A percentile compares a stretch with the other conserved stretches of the same genome.
Conservation (phyloP, 768 basidiomycete genomes). For the Suillus clintonianus region DNA sequence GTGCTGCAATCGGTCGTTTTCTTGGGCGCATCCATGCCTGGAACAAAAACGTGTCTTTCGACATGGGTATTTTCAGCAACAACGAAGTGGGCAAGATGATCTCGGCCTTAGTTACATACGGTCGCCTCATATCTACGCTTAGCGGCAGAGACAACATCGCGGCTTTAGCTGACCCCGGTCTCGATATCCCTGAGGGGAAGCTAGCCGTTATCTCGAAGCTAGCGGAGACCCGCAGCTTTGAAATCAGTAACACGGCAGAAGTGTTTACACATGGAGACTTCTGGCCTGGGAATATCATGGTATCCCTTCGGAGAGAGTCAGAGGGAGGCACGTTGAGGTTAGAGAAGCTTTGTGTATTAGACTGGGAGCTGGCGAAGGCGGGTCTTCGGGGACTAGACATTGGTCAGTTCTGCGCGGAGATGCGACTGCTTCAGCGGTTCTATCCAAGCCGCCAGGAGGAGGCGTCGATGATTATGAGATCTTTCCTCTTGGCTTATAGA, state of each 20-base stretch:
- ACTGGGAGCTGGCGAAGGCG: slow-evolving; percentile 66
- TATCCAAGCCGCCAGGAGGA: slow-evolving; percentile 40
- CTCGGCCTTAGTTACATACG: slow-evolving; percentile 45
- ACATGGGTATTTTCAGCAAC: slow-evolving; percentile 40
- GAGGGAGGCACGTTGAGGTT: slow-evolving; percentile 30
- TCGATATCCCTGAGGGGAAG: slow-evolving; percentile 39
- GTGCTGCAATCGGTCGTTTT: slow-evolving; percentile 55
- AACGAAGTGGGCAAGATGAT: slow-evolving; percentile 44
- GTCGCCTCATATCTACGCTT: slow-evolving; percentile 43
- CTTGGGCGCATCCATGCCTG: slow-evolving; percentile 53
- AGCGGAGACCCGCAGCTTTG: slow-evolving; percentile 28
- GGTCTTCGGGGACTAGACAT: slow-evolving; percentile 61
- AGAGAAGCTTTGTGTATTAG: slow-evolving; percentile 50
- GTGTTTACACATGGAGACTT: slow-evolving; percentile 56
- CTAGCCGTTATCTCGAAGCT: slow-evolving; percentile 37
- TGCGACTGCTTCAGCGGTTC: slow-evolving; percentile 52
- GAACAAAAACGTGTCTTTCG: slow-evolving; percentile 33
- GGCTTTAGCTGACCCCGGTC: slow-evolving; percentile 42
- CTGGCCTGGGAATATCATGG: slow-evolving; percentile 70
- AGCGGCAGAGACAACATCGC: slow-evolving; percentile 31
- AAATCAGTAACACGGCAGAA: slow-evolving; percentile 34
- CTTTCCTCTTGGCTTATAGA: slow-evolving; percentile 51
- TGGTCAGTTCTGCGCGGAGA: slow-evolving; percentile 66
- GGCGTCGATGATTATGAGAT: slow-evolving; percentile 37
- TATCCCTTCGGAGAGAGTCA: slow-evolving; percentile 35